Evolutionary conservation across 352 stramenopile genomes (phyloP), one percentile per base, ranked within the genome.

Genomic region (Pythium biforme): DNA sequence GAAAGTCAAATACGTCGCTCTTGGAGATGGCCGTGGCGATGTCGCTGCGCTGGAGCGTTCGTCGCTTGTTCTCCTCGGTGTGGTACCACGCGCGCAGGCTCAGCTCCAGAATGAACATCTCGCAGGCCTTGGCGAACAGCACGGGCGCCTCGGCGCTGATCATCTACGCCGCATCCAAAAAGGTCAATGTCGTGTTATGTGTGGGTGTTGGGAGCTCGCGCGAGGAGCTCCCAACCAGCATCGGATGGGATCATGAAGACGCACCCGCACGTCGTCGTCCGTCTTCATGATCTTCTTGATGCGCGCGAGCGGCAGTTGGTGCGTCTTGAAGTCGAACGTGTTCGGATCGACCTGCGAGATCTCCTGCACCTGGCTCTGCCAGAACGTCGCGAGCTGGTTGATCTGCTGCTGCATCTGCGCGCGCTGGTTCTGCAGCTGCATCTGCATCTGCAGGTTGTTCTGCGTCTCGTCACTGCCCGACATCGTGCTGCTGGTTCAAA

Each of bases 281-380:
- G 90, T 93, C 75, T 97, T 97, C 92, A 98, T 98, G 75, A 98
- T 98, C 67, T 97, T 97, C 79, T 97, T 98, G 65, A 98, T 97
- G 52, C 92, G 86, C 52, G 92, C 91, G 58, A 98, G 86, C 29
- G 92, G 91, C 40, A 98, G 77, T 55, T 97, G 86, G 66, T 96
- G 81, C 63, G 81, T 92, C 73, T 94, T 92, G 55, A 95, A 94
- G 66, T 96, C 87, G 59, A 92, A 91, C 33, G 79, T 68, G 68
- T 86, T 89, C 23, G 83, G 79, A 72, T 94, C 83, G 46, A 96
- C 87, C 72, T 95, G 79, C 7, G 83, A 90, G 62, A 97, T 96
- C 65, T 95, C 87, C 50, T 91, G 76, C 68, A 94, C 88, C 67
- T 95, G 81, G 65, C 74, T 86, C 66, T 95, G 82, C 89, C 89